phyloP scores from a whole-genome alignment of 805 yeast genomes.

The Monosporozyma unispora region DNA sequence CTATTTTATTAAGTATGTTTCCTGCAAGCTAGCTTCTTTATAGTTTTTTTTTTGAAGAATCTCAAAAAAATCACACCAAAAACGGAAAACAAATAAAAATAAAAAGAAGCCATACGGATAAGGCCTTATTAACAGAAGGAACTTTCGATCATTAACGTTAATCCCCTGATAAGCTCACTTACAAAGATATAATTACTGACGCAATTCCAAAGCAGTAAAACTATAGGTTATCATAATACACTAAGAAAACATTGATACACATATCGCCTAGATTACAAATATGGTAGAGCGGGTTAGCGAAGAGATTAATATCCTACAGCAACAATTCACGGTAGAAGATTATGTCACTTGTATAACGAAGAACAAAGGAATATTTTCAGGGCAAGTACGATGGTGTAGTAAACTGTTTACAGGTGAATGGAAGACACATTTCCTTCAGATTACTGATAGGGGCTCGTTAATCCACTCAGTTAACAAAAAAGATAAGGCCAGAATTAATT shows the following conservation, averaged over 20 bases:
- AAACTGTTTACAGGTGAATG: conserved; percentile 15
- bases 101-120: too few species aligned
- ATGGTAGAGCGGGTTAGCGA: neutral
- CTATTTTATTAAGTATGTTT: too few species aligned
- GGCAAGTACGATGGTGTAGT: conserved; percentile 19
- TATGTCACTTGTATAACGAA: neutral
- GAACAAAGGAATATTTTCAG: conserved; percentile 17
- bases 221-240: too few species aligned
- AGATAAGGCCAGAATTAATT: conserved; percentile 2
- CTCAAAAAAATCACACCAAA: too few species aligned
- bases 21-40: too few species aligned
- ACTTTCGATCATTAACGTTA: too few species aligned
- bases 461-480: conserved; percentile 11
- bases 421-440: conserved; percentile 15
- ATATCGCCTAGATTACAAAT: neutral
- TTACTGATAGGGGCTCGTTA: conserved; percentile 14
- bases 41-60: too few species aligned
- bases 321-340: neutral
- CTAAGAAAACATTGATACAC: neutral
- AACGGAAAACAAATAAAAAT: too few species aligned
- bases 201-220: too few species aligned
- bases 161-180: too few species aligned
- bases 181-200: too few species aligned
- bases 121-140: too few species aligned
- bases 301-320: neutral